Evolutionary conservation across 208 protist genomes (phyloP).

Genomic region (Trypanosoma melophagium): DNA sequence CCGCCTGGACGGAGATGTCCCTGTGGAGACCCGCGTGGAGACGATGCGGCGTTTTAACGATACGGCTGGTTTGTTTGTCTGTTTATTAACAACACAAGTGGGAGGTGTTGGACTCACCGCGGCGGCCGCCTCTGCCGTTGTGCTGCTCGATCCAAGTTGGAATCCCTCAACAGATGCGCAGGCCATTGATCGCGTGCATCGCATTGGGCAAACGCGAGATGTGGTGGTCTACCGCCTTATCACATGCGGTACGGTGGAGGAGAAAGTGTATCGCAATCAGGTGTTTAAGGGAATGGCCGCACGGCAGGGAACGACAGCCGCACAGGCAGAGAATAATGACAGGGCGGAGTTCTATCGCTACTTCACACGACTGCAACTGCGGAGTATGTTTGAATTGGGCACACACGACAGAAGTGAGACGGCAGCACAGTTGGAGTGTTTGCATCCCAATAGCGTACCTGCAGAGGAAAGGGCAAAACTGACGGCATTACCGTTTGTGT

Average conservation of each 20-base stretch:
- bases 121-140: slow-evolving; percentile 92
- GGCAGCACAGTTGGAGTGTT: slow-evolving; percentile 54
- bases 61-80: slow-evolving; percentile 60
- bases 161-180: slow-evolving; percentile 97
- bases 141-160: slow-evolving; percentile 97
- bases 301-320: slow-evolving; percentile 39
- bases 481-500: slow-evolving; percentile 38
- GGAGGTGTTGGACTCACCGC: slow-evolving; percentile 98
- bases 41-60: slow-evolving; percentile 88
- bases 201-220: slow-evolving; percentile 97
- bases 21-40: slow-evolving; percentile 39
- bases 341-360: slow-evolving; percentile 55
- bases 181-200: slow-evolving; percentile 96
- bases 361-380: slow-evolving; percentile 83
- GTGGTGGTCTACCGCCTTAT: slow-evolving; percentile 95
- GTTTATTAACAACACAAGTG: slow-evolving; percentile 96
- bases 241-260: slow-evolving; percentile 96
- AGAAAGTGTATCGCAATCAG: slow-evolving; percentile 98
- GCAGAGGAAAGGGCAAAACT: slow-evolving; percentile 19
- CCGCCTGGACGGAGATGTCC: slow-evolving; percentile 70
- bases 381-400: slow-evolving; percentile 76
- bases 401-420: slow-evolving; percentile 53
- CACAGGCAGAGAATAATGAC: neutral
- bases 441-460: slow-evolving; percentile 52
- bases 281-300: slow-evolving; percentile 94